These are phyloP conservation scores for Fusarium proliferatum DNA, from an alignment of 2,329 filamentous ascomycete species.

Conservation along the genomic window DNA sequence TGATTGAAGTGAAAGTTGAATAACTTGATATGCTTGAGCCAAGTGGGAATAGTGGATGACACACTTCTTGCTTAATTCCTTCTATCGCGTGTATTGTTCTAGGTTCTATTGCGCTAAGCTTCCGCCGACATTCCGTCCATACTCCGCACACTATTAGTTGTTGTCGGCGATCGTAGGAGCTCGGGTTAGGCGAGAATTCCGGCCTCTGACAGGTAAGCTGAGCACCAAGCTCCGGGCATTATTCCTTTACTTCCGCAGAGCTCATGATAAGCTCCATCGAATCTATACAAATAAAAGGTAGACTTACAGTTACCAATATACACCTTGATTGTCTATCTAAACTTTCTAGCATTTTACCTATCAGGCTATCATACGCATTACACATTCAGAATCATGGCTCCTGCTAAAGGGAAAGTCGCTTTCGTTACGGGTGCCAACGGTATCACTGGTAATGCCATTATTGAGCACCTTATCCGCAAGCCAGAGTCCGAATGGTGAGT, in stretches of 20 bases:
- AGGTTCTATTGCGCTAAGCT: neutral
- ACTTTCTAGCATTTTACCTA: neutral
- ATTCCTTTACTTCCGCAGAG: neutral
- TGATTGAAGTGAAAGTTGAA: no score
- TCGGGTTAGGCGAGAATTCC: neutral
- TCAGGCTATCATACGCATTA: neutral
- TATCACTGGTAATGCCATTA: slow-evolving; percentile 35
- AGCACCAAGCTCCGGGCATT: neutral
- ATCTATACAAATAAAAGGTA: neutral
- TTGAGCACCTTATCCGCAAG: slow-evolving; percentile 30
- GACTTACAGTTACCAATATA: neutral
- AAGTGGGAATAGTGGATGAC: no score
- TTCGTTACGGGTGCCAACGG: slow-evolving; percentile 34
- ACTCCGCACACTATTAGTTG: no score
- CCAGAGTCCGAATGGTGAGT: slow-evolving; percentile 27
- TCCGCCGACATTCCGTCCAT: neutral
- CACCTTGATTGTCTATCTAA: neutral
- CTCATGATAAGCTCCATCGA: neutral
- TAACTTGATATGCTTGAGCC: no score
- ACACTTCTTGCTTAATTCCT: no score
- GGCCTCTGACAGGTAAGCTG: neutral
- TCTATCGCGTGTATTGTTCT: neutral
- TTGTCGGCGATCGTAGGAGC: neutral
- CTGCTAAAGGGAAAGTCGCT: slow-evolving; percentile 22
- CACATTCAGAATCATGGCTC: neutral